Percentiles rank a stretch among this genome's conserved stretches.
These are phyloP conservation scores for Apiospora saccharicola DNA, from an alignment of 2,329 filamentous ascomycete species.

Conservation along the genomic window DNA sequence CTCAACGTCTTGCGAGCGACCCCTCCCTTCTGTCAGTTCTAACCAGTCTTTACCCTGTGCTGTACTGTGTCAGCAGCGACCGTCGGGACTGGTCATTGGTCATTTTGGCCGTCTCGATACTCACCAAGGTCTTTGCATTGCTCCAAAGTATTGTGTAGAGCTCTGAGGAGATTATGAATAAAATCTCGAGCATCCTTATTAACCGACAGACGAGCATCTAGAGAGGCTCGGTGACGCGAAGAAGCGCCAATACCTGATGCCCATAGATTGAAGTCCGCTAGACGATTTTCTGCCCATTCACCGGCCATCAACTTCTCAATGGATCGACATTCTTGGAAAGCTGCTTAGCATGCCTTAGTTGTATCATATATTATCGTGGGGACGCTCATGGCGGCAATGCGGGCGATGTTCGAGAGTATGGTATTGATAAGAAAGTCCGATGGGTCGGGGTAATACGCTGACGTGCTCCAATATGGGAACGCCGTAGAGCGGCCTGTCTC, in stretches of 20 bases:
- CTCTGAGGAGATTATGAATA: not conserved
- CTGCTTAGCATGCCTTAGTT: not conserved
- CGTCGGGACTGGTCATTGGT: not conserved
- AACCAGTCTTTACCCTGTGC: not conserved
- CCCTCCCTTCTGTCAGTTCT: too few species aligned
- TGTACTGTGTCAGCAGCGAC: not conserved
- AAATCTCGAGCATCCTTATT: not conserved
- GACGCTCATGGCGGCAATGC: not conserved
- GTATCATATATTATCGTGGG: not conserved
- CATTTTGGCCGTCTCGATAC: not conserved
- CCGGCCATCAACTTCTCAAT: not conserved
- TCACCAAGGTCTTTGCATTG: not conserved
- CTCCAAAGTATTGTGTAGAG: not conserved
- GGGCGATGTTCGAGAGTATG: too few species aligned
- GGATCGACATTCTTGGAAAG: not conserved
- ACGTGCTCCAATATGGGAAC: too few species aligned
- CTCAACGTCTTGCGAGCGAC: too few species aligned
- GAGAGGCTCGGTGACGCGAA: not conserved
- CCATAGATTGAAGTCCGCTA: slow-evolving; percentile 9
- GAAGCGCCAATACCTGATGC: not conserved
- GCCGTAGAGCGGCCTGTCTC: too few species aligned
- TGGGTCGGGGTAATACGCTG: too few species aligned
- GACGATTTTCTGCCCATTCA: slow-evolving; percentile 10
- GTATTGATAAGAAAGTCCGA: too few species aligned
- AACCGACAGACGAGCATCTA: not conserved